Conservation (phyloP, 192 early-diverging fungal genomes). For the Mortierella alpina region DNA sequence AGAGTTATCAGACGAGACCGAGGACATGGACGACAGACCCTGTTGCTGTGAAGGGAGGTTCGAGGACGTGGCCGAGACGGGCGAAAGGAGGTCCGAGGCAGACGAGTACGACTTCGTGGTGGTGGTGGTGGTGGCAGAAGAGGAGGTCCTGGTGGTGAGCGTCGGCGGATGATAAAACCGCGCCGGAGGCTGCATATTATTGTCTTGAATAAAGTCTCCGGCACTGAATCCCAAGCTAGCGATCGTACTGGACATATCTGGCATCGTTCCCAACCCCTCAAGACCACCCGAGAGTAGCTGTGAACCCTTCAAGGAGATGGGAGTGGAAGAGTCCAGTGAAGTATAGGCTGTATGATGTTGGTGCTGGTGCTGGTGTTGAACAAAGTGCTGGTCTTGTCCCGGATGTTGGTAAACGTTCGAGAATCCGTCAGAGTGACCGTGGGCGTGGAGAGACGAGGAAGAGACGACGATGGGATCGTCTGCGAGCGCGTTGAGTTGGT, state of each 20-base stretch:
- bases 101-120: conserved; percentile 4
- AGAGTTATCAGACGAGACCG: neutral
- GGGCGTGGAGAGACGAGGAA: neutral
- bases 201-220: neutral
- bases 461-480: neutral
- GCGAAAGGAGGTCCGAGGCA: conserved; percentile 5
- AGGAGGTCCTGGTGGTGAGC: neutral
- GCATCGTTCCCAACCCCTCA: neutral
- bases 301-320: conserved; percentile 9
- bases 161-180: neutral
- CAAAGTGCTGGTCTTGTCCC: neutral
- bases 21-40: neutral
- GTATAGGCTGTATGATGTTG: neutral
- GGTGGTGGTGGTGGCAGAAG: neutral
- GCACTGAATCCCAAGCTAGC: neutral
- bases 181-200: neutral
- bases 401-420: neutral
- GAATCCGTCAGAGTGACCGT: neutral
- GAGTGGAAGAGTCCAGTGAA: neutral
- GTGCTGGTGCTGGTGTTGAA: conserved; percentile 12
- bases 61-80: conserved; percentile 3
- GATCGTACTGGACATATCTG: neutral
- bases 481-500: conserved; percentile 15
- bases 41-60: neutral
- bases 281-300: conserved; percentile 16